phyloP scores from a whole-genome alignment of 345 rosid species.

The Hypericum perforatum region DNA sequence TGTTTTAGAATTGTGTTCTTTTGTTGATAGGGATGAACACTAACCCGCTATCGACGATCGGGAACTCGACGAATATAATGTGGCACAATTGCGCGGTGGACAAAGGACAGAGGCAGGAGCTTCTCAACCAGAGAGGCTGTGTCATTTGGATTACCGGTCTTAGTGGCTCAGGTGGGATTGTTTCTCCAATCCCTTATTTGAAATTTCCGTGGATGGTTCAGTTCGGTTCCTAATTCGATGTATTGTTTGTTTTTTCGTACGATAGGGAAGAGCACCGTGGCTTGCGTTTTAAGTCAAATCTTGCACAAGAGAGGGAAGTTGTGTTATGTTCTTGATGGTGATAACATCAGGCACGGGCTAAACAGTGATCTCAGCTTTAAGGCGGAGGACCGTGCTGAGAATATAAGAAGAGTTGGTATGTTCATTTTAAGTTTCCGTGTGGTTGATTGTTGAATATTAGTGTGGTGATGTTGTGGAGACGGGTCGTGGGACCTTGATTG shows the following conservation, averaged over 20 bases:
- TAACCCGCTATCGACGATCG: slow-evolving; percentile 10
- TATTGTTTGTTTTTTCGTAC: neutral
- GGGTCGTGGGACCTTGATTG: neutral
- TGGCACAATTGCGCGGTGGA: slow-evolving; percentile 18
- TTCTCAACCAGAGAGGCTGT: slow-evolving; percentile 21
- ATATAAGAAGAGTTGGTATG: slow-evolving; percentile 25
- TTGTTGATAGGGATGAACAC: slow-evolving; percentile 6
- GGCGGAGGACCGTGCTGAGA: slow-evolving; percentile 23
- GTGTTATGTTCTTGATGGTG: slow-evolving; percentile 25
- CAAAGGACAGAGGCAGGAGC: slow-evolving; percentile 15
- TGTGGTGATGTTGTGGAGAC: neutral
- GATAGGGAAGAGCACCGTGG: slow-evolving; percentile 21
- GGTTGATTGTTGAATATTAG: too few species aligned
- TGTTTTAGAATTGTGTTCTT: neutral
- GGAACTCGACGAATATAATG: slow-evolving; percentile 21
- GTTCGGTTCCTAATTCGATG: neutral
- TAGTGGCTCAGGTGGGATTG: slow-evolving; percentile 23
- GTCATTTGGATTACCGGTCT: slow-evolving; percentile 26
- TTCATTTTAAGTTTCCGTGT: too few species aligned
- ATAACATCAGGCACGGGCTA: slow-evolving; percentile 22
- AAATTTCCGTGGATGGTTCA: neutral
- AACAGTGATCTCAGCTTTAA: slow-evolving; percentile 20
- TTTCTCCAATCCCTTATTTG: neutral
- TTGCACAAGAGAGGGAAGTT: slow-evolving; percentile 18
- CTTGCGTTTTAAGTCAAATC: slow-evolving; percentile 21